phyloP scores from a whole-genome alignment of 495 filamentous ascomycete species.

The Talaromyces stipitatus region DNA sequence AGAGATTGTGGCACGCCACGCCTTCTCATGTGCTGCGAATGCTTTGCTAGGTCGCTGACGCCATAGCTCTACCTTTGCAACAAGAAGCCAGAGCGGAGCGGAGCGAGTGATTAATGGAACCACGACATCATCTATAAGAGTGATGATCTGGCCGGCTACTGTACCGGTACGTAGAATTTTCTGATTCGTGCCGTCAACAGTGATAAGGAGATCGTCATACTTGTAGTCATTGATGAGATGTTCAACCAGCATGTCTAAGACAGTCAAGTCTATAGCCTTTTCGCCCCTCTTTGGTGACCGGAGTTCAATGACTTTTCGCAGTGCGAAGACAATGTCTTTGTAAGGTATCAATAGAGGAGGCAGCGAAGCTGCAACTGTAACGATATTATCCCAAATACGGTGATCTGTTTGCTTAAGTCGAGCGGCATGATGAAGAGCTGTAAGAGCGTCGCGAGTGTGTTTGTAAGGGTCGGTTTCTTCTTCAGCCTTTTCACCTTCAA shows the following conservation, averaged over 20 bases:
- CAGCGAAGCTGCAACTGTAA: constrained; percentile 73
- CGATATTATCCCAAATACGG: constrained; percentile 92
- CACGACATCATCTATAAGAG: constrained; percentile 62
- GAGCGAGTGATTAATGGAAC: constrained; percentile 78
- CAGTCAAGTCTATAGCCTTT: constrained; percentile 63
- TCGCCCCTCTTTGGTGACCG: constrained; percentile 62
- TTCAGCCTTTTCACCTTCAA: neutral
- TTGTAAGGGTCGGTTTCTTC: constrained; percentile 44
- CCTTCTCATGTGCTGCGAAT: constrained; percentile 77
- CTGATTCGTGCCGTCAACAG: neutral
- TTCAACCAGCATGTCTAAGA: constrained; percentile 62
- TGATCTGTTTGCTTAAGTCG: constrained; percentile 71
- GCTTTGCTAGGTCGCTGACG: constrained; percentile 58
- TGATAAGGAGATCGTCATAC: constrained; percentile 29
- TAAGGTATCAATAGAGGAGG: constrained; percentile 64
- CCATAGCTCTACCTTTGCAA: constrained; percentile 65
- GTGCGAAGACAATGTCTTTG: constrained; percentile 62
- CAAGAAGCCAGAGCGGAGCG: constrained; percentile 64
- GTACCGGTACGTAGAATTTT: constrained; percentile 33
- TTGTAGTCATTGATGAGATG: constrained; percentile 53
- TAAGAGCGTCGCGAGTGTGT: constrained; percentile 64
- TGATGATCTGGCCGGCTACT: constrained; percentile 50
- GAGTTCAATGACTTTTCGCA: constrained; percentile 67
- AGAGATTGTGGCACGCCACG: constrained; percentile 64
- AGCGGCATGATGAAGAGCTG: constrained; percentile 78